Evolutionary conservation across 208 protist species (phyloP).

Genomic region (Acanthamoeba sp.): DNA sequence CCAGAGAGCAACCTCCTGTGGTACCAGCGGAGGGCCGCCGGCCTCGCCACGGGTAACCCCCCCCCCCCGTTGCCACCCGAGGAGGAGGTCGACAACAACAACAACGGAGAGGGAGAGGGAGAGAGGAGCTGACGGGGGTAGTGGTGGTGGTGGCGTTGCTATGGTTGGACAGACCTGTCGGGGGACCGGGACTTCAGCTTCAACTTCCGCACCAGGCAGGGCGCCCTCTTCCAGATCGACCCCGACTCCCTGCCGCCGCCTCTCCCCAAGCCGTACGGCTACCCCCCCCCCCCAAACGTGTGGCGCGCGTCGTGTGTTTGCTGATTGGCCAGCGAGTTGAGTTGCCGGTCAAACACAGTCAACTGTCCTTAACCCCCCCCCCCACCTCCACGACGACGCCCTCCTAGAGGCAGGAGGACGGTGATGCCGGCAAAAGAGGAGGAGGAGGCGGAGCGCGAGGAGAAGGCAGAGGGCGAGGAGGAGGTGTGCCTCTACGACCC

Average conservation of each 20-base stretch:
- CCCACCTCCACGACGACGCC: too few species aligned
- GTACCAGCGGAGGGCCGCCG: constrained; percentile 3
- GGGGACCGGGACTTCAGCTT: not conserved
- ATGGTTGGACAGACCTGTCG: not conserved
- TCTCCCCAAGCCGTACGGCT: not conserved
- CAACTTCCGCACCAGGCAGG: constrained; percentile 41
- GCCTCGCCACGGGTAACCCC: not conserved
- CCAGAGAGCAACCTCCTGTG: constrained; percentile 32
- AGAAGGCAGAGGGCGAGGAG: constrained; percentile 14
- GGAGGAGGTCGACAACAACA: too few species aligned
- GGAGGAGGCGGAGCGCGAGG: not conserved
- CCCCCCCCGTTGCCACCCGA: not conserved
- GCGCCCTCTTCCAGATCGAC: constrained; percentile 11
- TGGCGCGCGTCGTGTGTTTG: too few species aligned
- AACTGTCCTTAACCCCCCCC: too few species aligned
- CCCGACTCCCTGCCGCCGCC: not conserved
- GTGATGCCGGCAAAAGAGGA: not conserved
- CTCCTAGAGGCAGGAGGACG: too few species aligned
- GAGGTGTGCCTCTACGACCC: constrained; percentile 35
- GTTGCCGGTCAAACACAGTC: too few species aligned
- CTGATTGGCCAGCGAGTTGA: too few species aligned
- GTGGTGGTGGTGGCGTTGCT: not conserved
- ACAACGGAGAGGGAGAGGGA: too few species aligned
- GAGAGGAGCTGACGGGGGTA: too few species aligned
- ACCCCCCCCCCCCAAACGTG: not conserved